Evolutionary conservation across 352 stramenopile species (phyloP), one percentile per base, ranked within the genome.

Genomic region (Phytopythium boreale): DNA sequence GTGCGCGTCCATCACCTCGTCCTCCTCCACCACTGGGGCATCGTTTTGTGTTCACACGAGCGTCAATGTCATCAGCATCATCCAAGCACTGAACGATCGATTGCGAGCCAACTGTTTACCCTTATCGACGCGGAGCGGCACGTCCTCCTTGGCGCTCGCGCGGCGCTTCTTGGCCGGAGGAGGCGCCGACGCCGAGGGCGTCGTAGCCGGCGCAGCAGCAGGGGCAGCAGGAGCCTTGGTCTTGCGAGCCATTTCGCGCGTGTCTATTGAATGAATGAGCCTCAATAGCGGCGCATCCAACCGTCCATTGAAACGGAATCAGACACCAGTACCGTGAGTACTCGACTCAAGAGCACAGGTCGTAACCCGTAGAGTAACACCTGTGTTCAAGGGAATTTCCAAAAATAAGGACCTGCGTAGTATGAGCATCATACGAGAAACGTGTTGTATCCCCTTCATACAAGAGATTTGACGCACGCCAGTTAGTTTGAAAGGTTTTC

Each of bases 1-100:
- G 51, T 87, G 79, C 27, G 79, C 68, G 62, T 90, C 72, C 26
- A 82, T 73, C 17, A 89, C 70, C 14, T 92, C 78, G 53, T 90
- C 79, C 6, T 64, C 65, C 7, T 64, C 57, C 7, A 88, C 61
- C 15, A 57, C 74, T 75, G 39, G 17, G 22, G 3, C 43, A 50
- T 24, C 7, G 44, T n/a, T n/a, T n/a, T n/a, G n/a, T n/a, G n/a
- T n/a, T n/a, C n/a, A n/a, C n/a, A 43, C 12, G 4, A 47, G 37
- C 10, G 41, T 43, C 39, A 46, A 8, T 19, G 26, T 24, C 41
- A 24, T 4, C 41, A 49, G 39, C 39, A 46, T 19, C 39, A 46
- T 22, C 2, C 4, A 46, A 5, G 24, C 7, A 27, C 4, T 50
- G 2, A 4, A 7, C 19, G 8, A 24, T 2, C 44, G 8, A 51